A percentile compares a stretch with the other conserved stretches of the same genome.
These are phyloP conservation scores for Senna tora DNA, from an alignment of 306 rosid genomes.

Conservation along the genomic window DNA sequence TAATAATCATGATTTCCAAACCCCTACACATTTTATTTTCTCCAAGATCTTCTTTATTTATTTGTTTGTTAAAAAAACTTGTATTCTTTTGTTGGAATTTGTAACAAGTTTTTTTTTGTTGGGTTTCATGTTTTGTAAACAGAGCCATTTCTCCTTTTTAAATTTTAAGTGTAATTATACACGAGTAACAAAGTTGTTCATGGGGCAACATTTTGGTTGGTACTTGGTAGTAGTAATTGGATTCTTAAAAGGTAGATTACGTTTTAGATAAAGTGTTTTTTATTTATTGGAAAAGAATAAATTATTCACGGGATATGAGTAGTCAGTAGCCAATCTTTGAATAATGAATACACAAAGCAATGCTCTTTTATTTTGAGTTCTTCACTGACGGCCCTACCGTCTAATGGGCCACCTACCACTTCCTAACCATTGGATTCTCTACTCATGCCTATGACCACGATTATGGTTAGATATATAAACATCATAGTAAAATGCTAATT, in stretches of 20 bases:
- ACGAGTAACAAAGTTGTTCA: background rate
- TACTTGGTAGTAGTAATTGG: background rate
- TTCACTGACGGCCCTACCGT: background rate
- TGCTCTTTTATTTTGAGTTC: background rate
- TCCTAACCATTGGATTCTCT: background rate
- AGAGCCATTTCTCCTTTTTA: background rate
- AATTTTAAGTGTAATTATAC: slow-evolving; percentile 21
- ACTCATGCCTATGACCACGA: too few relatives aligned
- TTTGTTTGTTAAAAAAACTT: background rate
- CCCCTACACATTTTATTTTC: slow-evolving; percentile 30
- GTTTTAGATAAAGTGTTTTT: too few relatives aligned
- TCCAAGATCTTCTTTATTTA: background rate
- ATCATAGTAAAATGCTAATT: too few relatives aligned
- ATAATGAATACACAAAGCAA: too few relatives aligned
- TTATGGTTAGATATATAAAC: background rate
- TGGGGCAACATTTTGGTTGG: background rate
- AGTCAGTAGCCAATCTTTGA: too few relatives aligned
- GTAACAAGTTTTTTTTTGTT: background rate
- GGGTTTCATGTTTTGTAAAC: background rate
- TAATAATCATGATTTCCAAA: background rate
- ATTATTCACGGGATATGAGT: too few relatives aligned
- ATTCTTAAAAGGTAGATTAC: too few relatives aligned
- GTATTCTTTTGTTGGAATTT: background rate
- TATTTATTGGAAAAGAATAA: too few relatives aligned
- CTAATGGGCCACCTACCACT: background rate